Conservation (phyloP, 768 basidiomycete species). For the Tephrocybe sp. region DNA sequence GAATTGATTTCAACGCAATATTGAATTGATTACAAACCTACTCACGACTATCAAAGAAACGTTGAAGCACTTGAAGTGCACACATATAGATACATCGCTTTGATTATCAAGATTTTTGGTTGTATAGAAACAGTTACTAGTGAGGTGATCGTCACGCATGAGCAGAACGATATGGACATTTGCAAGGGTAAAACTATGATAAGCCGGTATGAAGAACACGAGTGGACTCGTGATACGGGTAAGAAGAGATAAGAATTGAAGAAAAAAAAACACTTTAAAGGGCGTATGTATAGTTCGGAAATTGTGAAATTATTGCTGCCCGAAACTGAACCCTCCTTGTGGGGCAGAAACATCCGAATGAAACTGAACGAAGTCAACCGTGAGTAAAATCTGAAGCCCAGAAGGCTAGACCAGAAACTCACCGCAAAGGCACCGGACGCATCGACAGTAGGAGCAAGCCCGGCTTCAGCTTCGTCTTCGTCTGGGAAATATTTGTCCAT, state of each 20-base stretch:
- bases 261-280: constrained; percentile 15
- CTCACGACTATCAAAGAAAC: no score
- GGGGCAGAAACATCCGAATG: constrained; percentile 85
- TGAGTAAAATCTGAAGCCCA: constrained; percentile 10
- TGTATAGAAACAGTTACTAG: constrained; percentile 8
- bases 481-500: constrained; percentile 99
- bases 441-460: constrained; percentile 77
- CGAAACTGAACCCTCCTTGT: constrained; percentile 96
- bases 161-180: constrained; percentile 7
- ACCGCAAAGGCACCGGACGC: constrained; percentile 75
- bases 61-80: no score
- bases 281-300: background rate
- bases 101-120: background rate
- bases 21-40: no score
- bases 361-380: constrained; percentile 58
- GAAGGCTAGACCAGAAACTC: constrained; percentile 27
- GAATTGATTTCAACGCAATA: no score
- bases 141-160: constrained; percentile 4
- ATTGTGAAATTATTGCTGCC: constrained; percentile 46
- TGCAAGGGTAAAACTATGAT: constrained; percentile 14
- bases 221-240: background rate
- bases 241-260: constrained; percentile 8
- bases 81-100: background rate
- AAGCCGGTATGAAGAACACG: constrained; percentile 7
- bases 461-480: constrained; percentile 91